These are phyloP conservation scores for Monascus ruber DNA, from an alignment of 2,329 filamentous ascomycete genomes.

Conservation along the genomic window DNA sequence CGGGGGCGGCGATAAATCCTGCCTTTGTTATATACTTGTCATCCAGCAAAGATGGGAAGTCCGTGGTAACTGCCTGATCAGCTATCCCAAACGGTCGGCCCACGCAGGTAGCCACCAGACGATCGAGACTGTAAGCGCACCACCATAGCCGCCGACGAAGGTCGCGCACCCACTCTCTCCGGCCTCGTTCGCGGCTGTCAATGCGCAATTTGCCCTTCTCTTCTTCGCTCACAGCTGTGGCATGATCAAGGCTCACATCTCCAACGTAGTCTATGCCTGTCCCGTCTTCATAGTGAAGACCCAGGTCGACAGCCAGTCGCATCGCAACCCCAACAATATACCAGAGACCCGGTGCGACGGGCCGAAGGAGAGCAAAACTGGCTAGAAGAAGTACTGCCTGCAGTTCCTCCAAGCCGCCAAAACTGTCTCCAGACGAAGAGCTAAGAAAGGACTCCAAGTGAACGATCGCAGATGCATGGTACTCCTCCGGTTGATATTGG, in stretches of 20 bases:
- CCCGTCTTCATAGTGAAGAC: slow-evolving; percentile 85
- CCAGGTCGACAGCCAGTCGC: slow-evolving; percentile 78
- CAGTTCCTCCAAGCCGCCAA: slow-evolving; percentile 79
- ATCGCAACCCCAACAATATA: slow-evolving; percentile 94
- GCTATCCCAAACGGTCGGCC: slow-evolving; percentile 87
- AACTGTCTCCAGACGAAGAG: slow-evolving; percentile 51
- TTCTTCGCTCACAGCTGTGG: slow-evolving; percentile 6
- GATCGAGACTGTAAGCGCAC: slow-evolving; percentile 91
- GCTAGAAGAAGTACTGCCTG: slow-evolving; percentile 87
- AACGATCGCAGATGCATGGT: slow-evolving; percentile 87
- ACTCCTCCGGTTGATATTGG: slow-evolving; percentile 78
- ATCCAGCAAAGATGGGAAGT: slow-evolving; percentile 81
- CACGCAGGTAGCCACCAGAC: slow-evolving; percentile 89
- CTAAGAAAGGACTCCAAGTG: slow-evolving; percentile 77
- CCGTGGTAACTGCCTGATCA: slow-evolving; percentile 92
- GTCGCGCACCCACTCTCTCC: slow-evolving; percentile 75
- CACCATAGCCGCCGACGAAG: slow-evolving; percentile 83
- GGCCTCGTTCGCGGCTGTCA: slow-evolving; percentile 48
- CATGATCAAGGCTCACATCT: slow-evolving; percentile 20
- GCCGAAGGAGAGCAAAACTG: slow-evolving; percentile 80
- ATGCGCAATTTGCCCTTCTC: slow-evolving; percentile 25
- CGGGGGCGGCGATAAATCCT: slow-evolving; percentile 55
- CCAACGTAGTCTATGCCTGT: slow-evolving; percentile 46
- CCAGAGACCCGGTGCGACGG: slow-evolving; percentile 88
- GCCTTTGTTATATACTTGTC: slow-evolving; percentile 75